These are phyloP conservation scores for Scytalidium lignicola DNA, from an alignment of 2,329 filamentous ascomycete genomes.

Conservation along the genomic window DNA sequence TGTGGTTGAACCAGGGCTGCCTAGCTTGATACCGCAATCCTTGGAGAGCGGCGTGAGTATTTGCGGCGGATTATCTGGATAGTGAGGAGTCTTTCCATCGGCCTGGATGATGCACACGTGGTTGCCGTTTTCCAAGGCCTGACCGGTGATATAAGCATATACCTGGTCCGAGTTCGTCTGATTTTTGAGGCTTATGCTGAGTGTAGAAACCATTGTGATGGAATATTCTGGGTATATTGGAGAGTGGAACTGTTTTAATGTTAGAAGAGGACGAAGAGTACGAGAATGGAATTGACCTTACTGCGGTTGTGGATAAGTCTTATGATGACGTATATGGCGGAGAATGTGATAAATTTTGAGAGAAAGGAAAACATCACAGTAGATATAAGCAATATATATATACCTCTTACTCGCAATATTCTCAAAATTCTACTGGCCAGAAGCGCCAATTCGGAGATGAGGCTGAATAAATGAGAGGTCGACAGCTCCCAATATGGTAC, in stretches of 20 bases:
- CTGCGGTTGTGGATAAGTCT: no score
- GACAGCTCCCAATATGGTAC: neutral
- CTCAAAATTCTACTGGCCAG: no score
- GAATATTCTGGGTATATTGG: neutral
- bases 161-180: conserved; percentile 54
- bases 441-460: no score
- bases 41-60: conserved; percentile 45
- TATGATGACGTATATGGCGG: no score
- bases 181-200: conserved; percentile 61
- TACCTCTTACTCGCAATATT: no score
- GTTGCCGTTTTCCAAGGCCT: conserved; percentile 53
- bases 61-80: conserved; percentile 51
- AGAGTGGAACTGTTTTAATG: neutral
- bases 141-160: conserved; percentile 68
- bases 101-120: conserved; percentile 57
- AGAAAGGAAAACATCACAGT: no score
- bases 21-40: conserved; percentile 60
- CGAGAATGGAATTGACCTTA: no score
- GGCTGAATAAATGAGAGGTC: neutral
- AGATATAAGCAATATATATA: no score
- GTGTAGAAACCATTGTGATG: conserved; percentile 29
- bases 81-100: conserved; percentile 62
- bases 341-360: no score
- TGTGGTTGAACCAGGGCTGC: conserved; percentile 52
- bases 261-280: no score